A percentile compares a stretch with the other conserved stretches of the same genome.
Evolutionary conservation across 2,329 filamentous ascomycete species (phyloP).

Genomic region (Trichoderma atrobrunneum): DNA sequence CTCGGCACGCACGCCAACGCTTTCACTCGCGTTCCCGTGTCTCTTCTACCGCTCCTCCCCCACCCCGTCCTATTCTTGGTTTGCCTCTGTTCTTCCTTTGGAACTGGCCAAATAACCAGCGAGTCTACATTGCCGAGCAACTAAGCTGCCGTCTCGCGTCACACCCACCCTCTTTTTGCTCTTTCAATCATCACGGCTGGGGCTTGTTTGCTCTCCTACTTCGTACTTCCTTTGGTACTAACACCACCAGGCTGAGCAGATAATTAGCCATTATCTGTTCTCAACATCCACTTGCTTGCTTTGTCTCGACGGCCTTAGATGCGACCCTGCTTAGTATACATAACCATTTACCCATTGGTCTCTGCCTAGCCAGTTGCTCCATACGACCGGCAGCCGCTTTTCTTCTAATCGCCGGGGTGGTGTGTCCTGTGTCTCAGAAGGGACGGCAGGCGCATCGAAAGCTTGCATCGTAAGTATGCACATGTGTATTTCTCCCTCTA

Average conservation of each 20-base stretch:
- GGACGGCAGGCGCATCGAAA: not conserved
- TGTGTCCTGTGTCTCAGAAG: slow-evolving; percentile 9
- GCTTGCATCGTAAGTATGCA: not conserved
- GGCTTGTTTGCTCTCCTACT: not conserved
- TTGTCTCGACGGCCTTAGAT: not conserved
- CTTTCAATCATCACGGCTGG: not conserved
- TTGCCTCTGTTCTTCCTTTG: not conserved
- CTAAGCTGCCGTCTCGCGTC: not conserved
- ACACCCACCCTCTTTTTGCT: not conserved
- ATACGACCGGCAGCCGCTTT: not conserved
- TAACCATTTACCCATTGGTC: not conserved
- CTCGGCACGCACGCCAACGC: not conserved
- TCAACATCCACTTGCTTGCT: not conserved
- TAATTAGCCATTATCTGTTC: not conserved
- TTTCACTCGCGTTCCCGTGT: not conserved
- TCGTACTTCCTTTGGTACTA: not conserved
- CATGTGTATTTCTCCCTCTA: not conserved
- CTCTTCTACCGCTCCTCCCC: not conserved
- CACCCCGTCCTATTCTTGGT: not conserved
- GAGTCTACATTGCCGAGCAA: not conserved
- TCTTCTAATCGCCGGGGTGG: not conserved
- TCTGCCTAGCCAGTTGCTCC: not conserved
- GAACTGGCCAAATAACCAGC: not conserved
- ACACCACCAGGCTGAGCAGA: not conserved
- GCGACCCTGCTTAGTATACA: not conserved